These are phyloP conservation scores for Picea sitchensis DNA, from an alignment of 75 land plant species.

Conservation along the genomic window DNA sequence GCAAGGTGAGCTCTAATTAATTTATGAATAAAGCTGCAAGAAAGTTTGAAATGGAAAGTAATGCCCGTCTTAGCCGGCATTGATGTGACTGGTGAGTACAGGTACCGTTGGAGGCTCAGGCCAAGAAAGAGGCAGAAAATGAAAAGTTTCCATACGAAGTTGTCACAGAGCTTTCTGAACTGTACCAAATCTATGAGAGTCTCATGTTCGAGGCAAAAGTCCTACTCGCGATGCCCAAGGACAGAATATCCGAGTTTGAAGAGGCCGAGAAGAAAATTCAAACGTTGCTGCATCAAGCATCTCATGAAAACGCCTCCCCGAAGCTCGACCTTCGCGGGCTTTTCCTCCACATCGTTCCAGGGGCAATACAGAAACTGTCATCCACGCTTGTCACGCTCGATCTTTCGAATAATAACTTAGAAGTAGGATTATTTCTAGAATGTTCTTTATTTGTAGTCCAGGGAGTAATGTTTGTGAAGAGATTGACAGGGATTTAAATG, in stretches of 20 bases:
- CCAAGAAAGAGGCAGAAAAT: not conserved
- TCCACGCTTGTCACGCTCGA: constrained; percentile 35
- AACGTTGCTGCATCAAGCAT: not conserved
- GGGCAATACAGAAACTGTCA: not conserved
- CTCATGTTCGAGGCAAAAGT: not conserved
- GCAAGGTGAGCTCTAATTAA: not conserved
- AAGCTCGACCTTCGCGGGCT: not conserved
- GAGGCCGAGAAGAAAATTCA: not conserved
- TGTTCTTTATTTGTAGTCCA: not conserved
- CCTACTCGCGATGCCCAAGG: not conserved
- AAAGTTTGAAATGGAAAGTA: too few species aligned
- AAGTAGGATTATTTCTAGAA: constrained; percentile 22
- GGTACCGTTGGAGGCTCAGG: not conserved
- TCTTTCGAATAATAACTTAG: constrained; percentile 52
- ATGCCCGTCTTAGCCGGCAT: too few species aligned
- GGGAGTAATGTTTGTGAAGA: too few species aligned
- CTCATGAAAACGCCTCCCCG: not conserved
- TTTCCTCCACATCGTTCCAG: not conserved
- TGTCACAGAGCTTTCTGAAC: not conserved
- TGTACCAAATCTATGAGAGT: constrained; percentile 1
- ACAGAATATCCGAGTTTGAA: not conserved
- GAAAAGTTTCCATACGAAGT: not conserved
- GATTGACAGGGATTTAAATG: not conserved
- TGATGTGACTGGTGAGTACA: not conserved
- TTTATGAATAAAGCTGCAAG: not conserved